phyloP scores from a whole-genome alignment of 352 stramenopile genomes.

The Aphanomyces cochlioides region DNA sequence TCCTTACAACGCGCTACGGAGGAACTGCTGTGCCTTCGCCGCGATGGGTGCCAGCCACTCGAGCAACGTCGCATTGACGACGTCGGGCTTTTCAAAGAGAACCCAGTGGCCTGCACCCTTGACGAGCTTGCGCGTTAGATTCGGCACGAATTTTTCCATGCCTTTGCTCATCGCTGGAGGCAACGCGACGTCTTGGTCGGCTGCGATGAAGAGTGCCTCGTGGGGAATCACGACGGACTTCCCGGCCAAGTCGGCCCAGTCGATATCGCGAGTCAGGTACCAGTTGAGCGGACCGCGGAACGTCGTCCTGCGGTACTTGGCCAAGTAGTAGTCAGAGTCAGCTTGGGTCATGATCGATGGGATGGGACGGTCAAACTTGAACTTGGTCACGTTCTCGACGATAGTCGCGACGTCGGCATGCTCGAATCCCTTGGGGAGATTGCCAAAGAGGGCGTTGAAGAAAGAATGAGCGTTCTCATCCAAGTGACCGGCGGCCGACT shows the following conservation, averaged over 20 bases:
- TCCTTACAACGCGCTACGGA: too few species aligned
- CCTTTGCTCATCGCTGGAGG: not conserved
- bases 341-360: slow-evolving; percentile 36
- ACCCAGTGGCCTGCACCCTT: slow-evolving; percentile 39
- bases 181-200: slow-evolving; percentile 39
- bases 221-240: slow-evolving; percentile 41
- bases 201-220: slow-evolving; percentile 62
- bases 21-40: too few species aligned
- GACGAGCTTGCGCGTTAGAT: not conserved
- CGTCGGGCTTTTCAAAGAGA: slow-evolving; percentile 39
- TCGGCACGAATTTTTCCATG: not conserved
- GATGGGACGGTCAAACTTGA: slow-evolving; percentile 6
- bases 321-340: slow-evolving; percentile 61
- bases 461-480: slow-evolving; percentile 32
- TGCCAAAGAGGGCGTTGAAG: not conserved
- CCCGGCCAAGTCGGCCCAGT: slow-evolving; percentile 40
- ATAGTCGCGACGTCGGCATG: not conserved
- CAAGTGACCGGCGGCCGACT: not conserved
- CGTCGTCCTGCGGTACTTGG: slow-evolving; percentile 47
- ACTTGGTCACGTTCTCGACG: not conserved
- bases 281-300: slow-evolving; percentile 54
- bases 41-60: slow-evolving; percentile 35
- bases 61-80: slow-evolving; percentile 40
- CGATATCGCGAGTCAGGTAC: slow-evolving; percentile 44
- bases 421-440: not conserved